phyloP scores from a whole-genome alignment of 78 protist genomes.

The Creolimax fragrantissima region DNA sequence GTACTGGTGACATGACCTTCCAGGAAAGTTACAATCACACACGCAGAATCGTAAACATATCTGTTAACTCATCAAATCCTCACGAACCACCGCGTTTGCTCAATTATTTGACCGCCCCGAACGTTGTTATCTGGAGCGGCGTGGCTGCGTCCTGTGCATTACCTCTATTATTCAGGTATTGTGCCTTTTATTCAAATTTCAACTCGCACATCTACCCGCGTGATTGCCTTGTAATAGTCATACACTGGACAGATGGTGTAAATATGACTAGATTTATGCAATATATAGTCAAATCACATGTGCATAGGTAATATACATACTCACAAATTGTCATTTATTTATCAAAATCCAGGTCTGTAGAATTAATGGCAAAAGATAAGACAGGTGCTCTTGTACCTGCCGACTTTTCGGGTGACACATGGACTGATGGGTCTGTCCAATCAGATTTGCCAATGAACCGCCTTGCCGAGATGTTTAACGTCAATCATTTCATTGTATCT shows the following conservation, averaged over 20 bases:
- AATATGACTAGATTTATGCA: no score
- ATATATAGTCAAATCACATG: background rate
- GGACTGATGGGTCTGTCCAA: conserved; percentile 53
- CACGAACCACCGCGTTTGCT: conserved; percentile 44
- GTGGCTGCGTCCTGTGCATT: conserved; percentile 49
- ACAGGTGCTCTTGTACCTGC: background rate
- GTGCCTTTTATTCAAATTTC: no score
- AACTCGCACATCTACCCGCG: no score
- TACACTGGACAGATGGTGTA: no score
- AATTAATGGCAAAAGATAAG: conserved; percentile 47
- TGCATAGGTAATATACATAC: background rate
- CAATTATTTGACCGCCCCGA: conserved; percentile 54
- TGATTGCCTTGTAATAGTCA: no score
- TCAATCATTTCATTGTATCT: conserved; percentile 59
- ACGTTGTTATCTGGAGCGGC: conserved; percentile 57
- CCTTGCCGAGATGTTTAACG: conserved; percentile 59
- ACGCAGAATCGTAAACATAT: conserved; percentile 62
- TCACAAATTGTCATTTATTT: background rate
- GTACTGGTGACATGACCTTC: background rate
- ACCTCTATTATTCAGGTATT: conserved; percentile 12
- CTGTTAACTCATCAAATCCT: conserved; percentile 11
- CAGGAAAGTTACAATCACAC: conserved; percentile 64
- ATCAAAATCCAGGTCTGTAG: conserved; percentile 4
- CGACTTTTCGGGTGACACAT: conserved; percentile 11
- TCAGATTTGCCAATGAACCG: conserved; percentile 65